Base-by-base conservation (phyloP, 345 rosid species). In the Limnanthes douglasii region DNA sequence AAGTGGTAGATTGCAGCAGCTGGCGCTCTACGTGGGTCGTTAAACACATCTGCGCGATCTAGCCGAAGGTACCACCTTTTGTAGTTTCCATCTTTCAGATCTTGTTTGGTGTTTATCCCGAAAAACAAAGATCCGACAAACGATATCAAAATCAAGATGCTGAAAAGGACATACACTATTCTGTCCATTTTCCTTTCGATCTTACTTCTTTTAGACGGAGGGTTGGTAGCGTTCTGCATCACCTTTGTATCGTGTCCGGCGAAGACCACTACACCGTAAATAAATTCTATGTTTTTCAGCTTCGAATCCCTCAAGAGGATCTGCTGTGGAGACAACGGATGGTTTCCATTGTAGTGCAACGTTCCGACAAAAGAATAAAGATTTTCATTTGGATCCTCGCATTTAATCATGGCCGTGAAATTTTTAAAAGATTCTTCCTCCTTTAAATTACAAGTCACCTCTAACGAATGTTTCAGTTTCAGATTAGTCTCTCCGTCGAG, bases 401-500 rank as follows among this genome's bases (percentile, higher is more conserved):
- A 88, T 69, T 62, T 65, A 43, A 78, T 43, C 3, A 56, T 34
- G 10, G 81, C 93, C 41, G 29, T 76, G 32, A 88, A 88, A 49
- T 76, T 76, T 27, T 26, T 37, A 37, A 69, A 78, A 0, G 76
- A 58, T 46, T 76, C 90, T 51, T 73, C 77, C 5, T 66, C 45
- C 31, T 82, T 60, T 43, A 43, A 11, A 8, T 83, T 64, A 3
- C 50, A 43, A 35, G 97, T 83, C 6, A 51, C 53, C 39, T 83
- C 95, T 25, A 76, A 50, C 34, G 78, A 90, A 60, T 88, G 95
- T 66, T 82, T 88, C 17, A 83, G 57, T 58, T 88, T 88, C 58
- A 88, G 64, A 59, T 88, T 88, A n/a, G 97, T 88, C 46, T 88
- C 97, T 6, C 97, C 97, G 34, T 88, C 97, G 11, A 88, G 95